Base-by-base conservation (phyloP, 306 rosid genomes). In the Casuarina equisetifolia region DNA sequence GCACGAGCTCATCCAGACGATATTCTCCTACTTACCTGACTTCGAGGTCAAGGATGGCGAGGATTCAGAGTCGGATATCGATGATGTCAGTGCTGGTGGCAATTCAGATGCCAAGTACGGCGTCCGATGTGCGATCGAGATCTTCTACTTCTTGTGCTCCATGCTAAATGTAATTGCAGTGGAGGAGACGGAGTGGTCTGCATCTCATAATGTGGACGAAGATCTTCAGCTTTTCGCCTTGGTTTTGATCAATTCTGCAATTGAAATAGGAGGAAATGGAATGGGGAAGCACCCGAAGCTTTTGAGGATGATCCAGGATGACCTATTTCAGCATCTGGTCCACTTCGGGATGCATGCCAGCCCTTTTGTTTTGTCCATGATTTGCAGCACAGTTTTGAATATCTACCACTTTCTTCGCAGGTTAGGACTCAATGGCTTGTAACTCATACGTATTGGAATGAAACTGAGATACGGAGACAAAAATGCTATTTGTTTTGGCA, bases 341-440 rank as follows among this genome's bases (percentile, higher is more conserved):
- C 86, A 92, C 66, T 92, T 91, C 52, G 99, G 97, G 2, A 78
- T 89, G 4, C 70, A 91, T 83, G 88, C 96, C 0, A 92, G 87
- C 80, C 89, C 97, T 1, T 89, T 89, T 75, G 92, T 95, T 45
- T 76, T 95, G 39, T 92, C 99, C 81, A 92, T 95, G 97, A 92
- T 92, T 74, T 95, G 96, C 89, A 88, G 97, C 83, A 90, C 99
- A 0, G 97, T 95, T 50, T 84, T 92, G 92, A 95, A 92, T 69
- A 59, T 82, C 70, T 92, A 89, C 72, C 89, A 89, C 90, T 95
- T 91, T 87, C 87, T 95, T 32, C 78, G 94, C 76, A 91, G 97
- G 98, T 93, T 75, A 68, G 83, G 58, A 39, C 59, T 70, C 15
- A 9, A 66, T 17, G 62, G 15, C 19, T 62, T 62, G 20, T 25